phyloP scores from a whole-genome alignment of 176 grass and related monocot genomes.

The Canna indica region DNA sequence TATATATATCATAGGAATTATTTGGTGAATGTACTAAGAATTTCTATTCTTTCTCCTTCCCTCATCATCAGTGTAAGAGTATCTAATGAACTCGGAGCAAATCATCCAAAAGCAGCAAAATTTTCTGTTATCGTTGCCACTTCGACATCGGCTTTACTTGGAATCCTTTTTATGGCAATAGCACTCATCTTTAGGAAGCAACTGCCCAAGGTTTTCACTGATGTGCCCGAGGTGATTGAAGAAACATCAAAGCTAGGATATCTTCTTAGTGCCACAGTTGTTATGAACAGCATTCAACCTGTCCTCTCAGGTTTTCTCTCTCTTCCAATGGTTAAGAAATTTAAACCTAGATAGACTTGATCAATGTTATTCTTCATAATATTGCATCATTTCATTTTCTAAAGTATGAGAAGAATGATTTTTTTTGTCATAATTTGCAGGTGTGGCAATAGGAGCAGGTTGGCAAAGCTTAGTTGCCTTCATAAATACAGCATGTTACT shows the following conservation, averaged over 20 bases:
- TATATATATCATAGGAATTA: too few relatives aligned
- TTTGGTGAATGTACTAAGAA: too few relatives aligned
- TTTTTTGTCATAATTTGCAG: slow-evolving; percentile 31
- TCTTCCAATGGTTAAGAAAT: too few relatives aligned
- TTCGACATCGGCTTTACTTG: not conserved
- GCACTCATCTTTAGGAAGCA: not conserved
- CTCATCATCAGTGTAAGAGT: not conserved
- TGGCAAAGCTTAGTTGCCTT: slow-evolving; percentile 75
- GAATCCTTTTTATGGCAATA: not conserved
- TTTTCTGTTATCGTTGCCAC: not conserved
- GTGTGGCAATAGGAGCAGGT: slow-evolving; percentile 82
- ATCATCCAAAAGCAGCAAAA: slow-evolving; percentile 9
- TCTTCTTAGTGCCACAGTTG: slow-evolving; percentile 6
- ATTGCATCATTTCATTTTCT: not conserved
- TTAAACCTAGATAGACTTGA: not conserved
- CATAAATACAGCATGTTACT: slow-evolving; percentile 77
- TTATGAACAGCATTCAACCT: slow-evolving; percentile 15
- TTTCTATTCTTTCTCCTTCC: not conserved
- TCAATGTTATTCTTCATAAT: not conserved
- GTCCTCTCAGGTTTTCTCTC: slow-evolving; percentile 4
- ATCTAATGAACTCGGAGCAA: slow-evolving; percentile 9
- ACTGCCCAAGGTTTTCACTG: not conserved
- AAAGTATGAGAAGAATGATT: not conserved
- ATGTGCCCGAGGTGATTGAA: not conserved
- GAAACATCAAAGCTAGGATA: slow-evolving; percentile 1